phyloP scores from a whole-genome alignment of 192 early-diverging fungal species.

The Spizellomyces punctatus region DNA sequence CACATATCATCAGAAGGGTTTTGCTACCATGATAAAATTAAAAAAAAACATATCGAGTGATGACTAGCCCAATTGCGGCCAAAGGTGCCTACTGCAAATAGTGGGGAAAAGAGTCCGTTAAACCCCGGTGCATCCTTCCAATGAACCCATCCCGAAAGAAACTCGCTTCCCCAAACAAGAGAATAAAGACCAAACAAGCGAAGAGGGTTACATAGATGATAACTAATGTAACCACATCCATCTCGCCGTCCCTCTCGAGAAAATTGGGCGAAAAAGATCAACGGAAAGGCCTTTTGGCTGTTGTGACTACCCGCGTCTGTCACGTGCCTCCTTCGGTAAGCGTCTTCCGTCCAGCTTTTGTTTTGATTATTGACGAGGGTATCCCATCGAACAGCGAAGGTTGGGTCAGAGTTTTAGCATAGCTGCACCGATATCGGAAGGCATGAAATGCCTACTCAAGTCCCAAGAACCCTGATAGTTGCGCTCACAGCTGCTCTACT shows the following conservation, averaged over 20 bases:
- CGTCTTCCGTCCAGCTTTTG: too few species aligned
- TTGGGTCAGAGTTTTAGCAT: too few species aligned
- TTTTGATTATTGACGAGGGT: too few species aligned
- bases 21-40: background rate
- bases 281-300: too few species aligned
- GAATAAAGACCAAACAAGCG: constrained; percentile 29
- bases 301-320: too few species aligned
- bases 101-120: constrained; percentile 34
- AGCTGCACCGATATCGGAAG: too few species aligned
- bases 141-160: constrained; percentile 38
- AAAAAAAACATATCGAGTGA: background rate
- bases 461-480: too few species aligned
- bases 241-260: background rate
- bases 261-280: too few species aligned
- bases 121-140: constrained; percentile 16
- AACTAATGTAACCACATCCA: background rate
- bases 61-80: background rate
- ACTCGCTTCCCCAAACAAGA: constrained; percentile 35
- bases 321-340: too few species aligned
- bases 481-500: too few species aligned
- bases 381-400: too few species aligned
- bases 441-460: too few species aligned
- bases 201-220: constrained; percentile 7
- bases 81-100: constrained; percentile 23
- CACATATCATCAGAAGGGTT: background rate